Evolutionary conservation across 2,329 filamentous ascomycete genomes (phyloP).

Genomic region (Daldinia sp.): DNA sequence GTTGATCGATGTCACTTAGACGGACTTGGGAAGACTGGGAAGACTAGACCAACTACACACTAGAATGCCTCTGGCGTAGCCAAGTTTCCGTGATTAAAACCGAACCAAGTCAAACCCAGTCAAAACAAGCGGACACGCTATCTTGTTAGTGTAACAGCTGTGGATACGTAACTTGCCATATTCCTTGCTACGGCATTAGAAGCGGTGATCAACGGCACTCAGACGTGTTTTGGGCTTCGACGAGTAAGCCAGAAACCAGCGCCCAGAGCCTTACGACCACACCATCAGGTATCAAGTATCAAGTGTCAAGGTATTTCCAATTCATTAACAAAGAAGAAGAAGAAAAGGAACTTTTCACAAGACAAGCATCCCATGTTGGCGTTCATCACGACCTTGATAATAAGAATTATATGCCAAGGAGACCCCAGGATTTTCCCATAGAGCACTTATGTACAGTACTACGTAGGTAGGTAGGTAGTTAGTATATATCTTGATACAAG

Average conservation of each 20-base stretch:
- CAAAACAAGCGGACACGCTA: conserved; percentile 7
- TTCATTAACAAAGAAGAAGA: neutral
- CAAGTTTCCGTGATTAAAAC: conserved; percentile 1
- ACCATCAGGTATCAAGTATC: neutral
- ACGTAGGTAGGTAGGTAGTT: too few relatives aligned
- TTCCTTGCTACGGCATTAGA: neutral
- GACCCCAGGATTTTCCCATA: neutral
- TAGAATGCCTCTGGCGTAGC: neutral
- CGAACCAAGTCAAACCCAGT: neutral
- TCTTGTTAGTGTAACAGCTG: conserved; percentile 1
- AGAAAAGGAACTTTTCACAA: neutral
- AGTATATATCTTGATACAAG: neutral
- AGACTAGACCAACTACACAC: neutral
- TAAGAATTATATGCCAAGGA: neutral
- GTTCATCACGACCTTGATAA: neutral
- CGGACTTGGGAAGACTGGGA: too few relatives aligned
- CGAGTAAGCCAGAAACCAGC: too few relatives aligned
- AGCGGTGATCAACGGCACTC: neutral
- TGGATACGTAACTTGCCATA: neutral
- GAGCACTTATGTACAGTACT: too few relatives aligned
- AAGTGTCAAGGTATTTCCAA: too few relatives aligned
- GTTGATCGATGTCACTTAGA: neutral
- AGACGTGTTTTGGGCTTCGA: neutral
- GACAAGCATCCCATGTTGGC: neutral
- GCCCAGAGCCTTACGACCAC: neutral